Base-by-base conservation (phyloP, 495 filamentous ascomycete genomes). In the Penicillium lividum region DNA sequence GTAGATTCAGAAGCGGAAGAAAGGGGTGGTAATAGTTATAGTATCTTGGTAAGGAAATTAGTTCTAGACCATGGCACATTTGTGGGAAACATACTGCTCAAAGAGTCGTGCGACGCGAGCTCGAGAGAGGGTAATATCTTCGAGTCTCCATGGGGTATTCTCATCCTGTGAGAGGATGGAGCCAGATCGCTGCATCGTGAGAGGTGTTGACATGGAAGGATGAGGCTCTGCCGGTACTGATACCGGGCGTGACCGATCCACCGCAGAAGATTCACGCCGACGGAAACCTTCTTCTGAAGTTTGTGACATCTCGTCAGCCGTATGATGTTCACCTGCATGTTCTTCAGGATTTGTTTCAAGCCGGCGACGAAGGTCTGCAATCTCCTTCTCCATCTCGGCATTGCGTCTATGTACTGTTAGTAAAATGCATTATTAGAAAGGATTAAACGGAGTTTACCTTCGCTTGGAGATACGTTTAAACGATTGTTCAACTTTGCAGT, bases 21-120 rank as follows among this genome's bases (percentile, higher is more conserved):
- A 92, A 96, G 0, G 89, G 89, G 73, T 97, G 91, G 69, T 94
- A 96, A 58, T 73, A 86, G 43, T 80, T 81, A 75, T 91, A 96
- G 74, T 85, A 93, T 40, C 82, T 84, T 31, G 8, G n/a, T 31
- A 27, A 8, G 18, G 36, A 18, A 40, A 57, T 71, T 48, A 73
- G 58, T 34, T 18, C 31, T 6, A 31, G 1, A 4, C 9, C 7
- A 29, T 13, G 45, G 0, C 15, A 7, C 13, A n/a, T 27, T 4
- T 8, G 5, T 43, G 8, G 0, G 15, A 42, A 10, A 22, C 63
- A 59, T 75, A 80, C 77, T 77, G 77, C 53, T 80, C 77, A 57
- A 73, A 80, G 31, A 80, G 57, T 31, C 77, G 70, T 29, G 66
- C 65, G 8, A 80, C 72, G 34, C 77, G 67, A 16, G 63, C 57